Evolutionary conservation across 805 yeast species (phyloP).

Genomic region (Starmera quercuum): DNA sequence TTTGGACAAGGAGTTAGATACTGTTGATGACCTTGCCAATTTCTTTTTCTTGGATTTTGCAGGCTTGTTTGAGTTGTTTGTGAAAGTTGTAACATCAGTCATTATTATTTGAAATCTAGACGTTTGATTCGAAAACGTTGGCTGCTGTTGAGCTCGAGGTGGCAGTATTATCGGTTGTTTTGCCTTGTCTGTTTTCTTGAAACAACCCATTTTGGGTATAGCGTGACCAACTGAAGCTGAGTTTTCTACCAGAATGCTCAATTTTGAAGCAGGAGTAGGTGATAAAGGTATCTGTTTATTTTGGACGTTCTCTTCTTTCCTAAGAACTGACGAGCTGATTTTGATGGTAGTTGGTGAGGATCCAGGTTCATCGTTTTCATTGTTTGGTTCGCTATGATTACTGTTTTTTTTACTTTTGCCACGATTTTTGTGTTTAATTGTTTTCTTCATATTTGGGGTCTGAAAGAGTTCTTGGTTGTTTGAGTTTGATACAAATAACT

Average conservation of each 20-base stretch:
- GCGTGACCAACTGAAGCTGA: constrained; percentile 1
- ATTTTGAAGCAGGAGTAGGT: constrained; percentile 18
- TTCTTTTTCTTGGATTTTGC: constrained; percentile 13
- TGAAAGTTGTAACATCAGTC: constrained; percentile 24
- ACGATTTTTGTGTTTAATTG: constrained; percentile 4
- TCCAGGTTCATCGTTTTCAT: background rate
- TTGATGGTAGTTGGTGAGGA: constrained; percentile 22
- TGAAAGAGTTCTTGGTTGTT: constrained; percentile 14
- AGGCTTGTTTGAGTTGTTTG: constrained; percentile 6
- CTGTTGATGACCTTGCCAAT: constrained; percentile 14
- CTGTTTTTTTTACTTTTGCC: background rate
- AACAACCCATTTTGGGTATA: constrained; percentile 20
- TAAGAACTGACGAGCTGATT: constrained; percentile 20
- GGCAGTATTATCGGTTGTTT: background rate
- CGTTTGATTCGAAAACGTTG: constrained; percentile 1
- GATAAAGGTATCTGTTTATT: constrained; percentile 12
- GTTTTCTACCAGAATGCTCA: too few relatives aligned
- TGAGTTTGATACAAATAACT: constrained; percentile 9
- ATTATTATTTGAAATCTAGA: constrained; percentile 26
- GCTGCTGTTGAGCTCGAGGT: constrained; percentile 1
- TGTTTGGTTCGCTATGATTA: background rate
- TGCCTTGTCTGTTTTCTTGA: constrained; percentile 12
- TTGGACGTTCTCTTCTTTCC: constrained; percentile 5
- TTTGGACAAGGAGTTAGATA: constrained; percentile 4
- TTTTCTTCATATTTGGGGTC: constrained; percentile 10